These are phyloP conservation scores for Ceratobasidium sp. DNA, from an alignment of 1,284 basidiomycete genomes.

Conservation along the genomic window DNA sequence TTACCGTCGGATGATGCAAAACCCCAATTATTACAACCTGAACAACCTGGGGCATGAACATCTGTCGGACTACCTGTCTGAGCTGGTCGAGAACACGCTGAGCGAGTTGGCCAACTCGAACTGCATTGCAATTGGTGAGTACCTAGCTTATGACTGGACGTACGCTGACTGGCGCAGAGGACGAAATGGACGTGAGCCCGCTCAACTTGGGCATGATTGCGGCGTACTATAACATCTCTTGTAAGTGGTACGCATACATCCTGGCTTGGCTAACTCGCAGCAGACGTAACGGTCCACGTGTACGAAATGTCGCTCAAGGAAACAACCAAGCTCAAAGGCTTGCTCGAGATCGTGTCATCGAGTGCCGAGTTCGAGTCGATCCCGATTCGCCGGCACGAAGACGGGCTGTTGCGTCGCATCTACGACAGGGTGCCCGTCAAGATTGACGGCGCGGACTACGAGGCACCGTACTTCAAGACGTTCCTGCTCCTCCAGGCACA, in stretches of 20 bases:
- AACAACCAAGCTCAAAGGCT: conserved; percentile 95
- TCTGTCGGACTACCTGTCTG: conserved; percentile 92
- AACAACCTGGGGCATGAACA: conserved; percentile 94
- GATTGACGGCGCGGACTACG: conserved; percentile 84
- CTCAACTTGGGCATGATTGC: conserved; percentile 97
- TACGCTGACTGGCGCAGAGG: conserved; percentile 59
- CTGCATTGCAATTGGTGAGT: conserved; percentile 88
- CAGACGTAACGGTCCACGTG: conserved; percentile 94
- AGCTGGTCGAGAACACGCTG: conserved; percentile 92
- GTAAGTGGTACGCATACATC: conserved; percentile 53
- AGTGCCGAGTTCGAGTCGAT: conserved; percentile 96
- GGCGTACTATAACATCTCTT: conserved; percentile 90
- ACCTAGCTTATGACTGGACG: conserved; percentile 32
- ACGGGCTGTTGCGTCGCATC: conserved; percentile 78
- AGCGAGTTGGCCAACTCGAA: conserved; percentile 92
- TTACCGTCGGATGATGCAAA: conserved; percentile 95
- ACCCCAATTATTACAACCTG: conserved; percentile 93
- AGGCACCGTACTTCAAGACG: conserved; percentile 97
- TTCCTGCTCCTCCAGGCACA: conserved; percentile 97
- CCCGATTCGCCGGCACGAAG: conserved; percentile 93
- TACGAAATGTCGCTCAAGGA: conserved; percentile 96
- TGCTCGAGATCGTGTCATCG: conserved; percentile 94
- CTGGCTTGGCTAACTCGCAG: conserved; percentile 41
- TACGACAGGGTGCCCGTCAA: conserved; percentile 99
- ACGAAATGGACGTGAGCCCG: conserved; percentile 91